Evolutionary conservation across 176 grass and related monocot genomes (phyloP).

Genomic region (Calamus simplicifolius): DNA sequence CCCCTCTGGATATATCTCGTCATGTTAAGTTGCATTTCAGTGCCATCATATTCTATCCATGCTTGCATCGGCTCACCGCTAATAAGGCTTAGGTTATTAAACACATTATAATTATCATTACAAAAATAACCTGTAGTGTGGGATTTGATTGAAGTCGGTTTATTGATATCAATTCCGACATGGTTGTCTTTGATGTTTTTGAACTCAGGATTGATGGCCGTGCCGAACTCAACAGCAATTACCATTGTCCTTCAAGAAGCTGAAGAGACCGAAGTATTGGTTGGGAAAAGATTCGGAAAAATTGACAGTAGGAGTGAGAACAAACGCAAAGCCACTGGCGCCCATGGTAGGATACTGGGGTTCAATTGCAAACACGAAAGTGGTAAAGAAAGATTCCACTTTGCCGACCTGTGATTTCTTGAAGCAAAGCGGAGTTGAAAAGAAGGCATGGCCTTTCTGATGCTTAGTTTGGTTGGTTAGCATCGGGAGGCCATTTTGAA

Average conservation of each 20-base stretch:
- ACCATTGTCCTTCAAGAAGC: background rate
- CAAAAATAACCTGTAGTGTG: constrained; percentile 12
- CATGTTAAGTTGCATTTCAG: constrained; percentile 4
- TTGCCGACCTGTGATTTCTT: background rate
- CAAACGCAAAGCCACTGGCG: constrained; percentile 28
- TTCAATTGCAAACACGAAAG: too few relatives aligned
- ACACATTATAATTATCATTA: background rate
- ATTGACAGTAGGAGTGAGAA: constrained; percentile 23
- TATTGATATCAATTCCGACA: constrained; percentile 21
- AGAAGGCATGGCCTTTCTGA: constrained; percentile 30
- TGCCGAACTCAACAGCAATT: constrained; percentile 27
- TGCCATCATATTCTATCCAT: constrained; percentile 4
- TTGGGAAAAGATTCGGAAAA: constrained; percentile 20
- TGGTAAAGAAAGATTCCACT: too few relatives aligned
- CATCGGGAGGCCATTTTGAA: constrained; percentile 28
- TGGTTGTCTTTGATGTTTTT: constrained; percentile 31
- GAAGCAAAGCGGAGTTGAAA: constrained; percentile 6
- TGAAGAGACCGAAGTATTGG: constrained; percentile 33
- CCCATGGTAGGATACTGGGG: too few relatives aligned
- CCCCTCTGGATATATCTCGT: too few relatives aligned
- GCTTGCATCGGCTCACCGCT: constrained; percentile 15
- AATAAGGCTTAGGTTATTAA: constrained; percentile 1
- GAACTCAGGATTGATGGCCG: constrained; percentile 18
- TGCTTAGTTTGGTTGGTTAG: constrained; percentile 47
- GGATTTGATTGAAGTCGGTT: background rate